Conservation (phyloP, 805 yeast genomes). For the Cyberlindnera petersonii region DNA sequence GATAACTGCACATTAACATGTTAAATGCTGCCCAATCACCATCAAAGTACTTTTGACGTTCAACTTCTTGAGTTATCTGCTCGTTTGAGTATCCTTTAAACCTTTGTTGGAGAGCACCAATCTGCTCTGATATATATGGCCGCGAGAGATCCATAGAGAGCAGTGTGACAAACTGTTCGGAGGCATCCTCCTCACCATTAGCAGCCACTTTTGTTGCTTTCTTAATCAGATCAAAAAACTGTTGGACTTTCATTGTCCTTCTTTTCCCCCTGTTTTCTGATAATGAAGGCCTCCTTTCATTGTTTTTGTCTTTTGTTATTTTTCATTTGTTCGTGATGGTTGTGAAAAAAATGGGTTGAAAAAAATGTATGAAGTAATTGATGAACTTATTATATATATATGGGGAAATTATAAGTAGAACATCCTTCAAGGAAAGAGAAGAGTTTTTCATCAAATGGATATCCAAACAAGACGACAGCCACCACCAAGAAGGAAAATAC, state of each 20-base stretch:
- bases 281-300: too few species aligned
- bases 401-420: too few species aligned
- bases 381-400: too few species aligned
- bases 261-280: too few species aligned
- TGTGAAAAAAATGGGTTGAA: too few species aligned
- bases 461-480: slow-evolving; percentile 2
- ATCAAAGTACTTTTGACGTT: slow-evolving; percentile 29
- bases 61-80: slow-evolving; percentile 17
- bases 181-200: not conserved
- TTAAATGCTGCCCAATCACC: slow-evolving; percentile 44
- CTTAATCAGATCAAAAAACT: slow-evolving; percentile 1
- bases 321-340: too few species aligned
- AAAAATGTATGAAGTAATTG: too few species aligned
- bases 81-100: slow-evolving; percentile 15
- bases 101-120: slow-evolving; percentile 20
- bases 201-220: not conserved
- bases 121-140: slow-evolving; percentile 3
- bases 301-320: too few species aligned
- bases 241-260: slow-evolving; percentile 1
- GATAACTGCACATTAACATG: slow-evolving; percentile 38
- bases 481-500: slow-evolving; percentile 3
- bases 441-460: too few species aligned
- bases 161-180: slow-evolving; percentile 9
- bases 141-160: slow-evolving; percentile 14
- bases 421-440: too few species aligned